Conservation (phyloP, 1,284 basidiomycete species). For the Trichosporon ovoides region DNA sequence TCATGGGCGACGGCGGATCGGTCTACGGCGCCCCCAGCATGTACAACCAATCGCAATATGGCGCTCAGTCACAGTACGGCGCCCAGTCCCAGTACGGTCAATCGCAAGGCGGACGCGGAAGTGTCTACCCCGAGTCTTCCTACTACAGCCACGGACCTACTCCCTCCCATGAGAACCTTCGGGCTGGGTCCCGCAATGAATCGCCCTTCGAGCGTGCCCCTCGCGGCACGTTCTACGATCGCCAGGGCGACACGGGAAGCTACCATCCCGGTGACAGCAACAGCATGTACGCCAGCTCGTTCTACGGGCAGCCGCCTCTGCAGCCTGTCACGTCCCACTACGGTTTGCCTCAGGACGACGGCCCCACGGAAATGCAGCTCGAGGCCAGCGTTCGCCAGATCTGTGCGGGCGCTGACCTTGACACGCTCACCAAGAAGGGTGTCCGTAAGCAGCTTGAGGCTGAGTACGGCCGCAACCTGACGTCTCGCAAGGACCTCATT, state of each 20-base stretch:
- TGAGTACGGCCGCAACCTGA: conserved; percentile 57
- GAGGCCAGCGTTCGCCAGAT: conserved; percentile 67
- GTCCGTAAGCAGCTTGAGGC: conserved; percentile 75
- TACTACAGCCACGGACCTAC: conserved; percentile 25
- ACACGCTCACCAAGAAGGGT: conserved; percentile 81
- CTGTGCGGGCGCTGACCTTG: conserved; percentile 70
- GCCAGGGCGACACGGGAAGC: conserved; percentile 13
- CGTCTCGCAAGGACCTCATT: conserved; percentile 48
- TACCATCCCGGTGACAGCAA: conserved; percentile 14
- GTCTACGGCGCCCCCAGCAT: conserved; percentile 23
- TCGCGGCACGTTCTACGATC: conserved; percentile 26
- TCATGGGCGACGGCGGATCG: conserved; percentile 21
- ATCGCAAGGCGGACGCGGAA: conserved; percentile 13
- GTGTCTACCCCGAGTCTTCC: conserved; percentile 9
- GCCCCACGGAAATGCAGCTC: conserved; percentile 60
- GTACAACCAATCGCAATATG: too few species aligned
- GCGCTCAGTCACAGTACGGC: conserved; percentile 8
- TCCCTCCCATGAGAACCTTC: conserved; percentile 34
- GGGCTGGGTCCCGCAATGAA: conserved; percentile 19
- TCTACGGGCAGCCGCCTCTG: conserved; percentile 27
- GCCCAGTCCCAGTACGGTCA: conserved; percentile 39
- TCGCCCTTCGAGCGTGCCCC: conserved; percentile 25
- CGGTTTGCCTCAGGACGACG: conserved; percentile 40
- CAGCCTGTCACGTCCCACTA: conserved; percentile 19
- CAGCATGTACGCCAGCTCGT: conserved; percentile 26